phyloP scores from a whole-genome alignment of 495 filamentous ascomycete species.

The Pyronema domesticum region DNA sequence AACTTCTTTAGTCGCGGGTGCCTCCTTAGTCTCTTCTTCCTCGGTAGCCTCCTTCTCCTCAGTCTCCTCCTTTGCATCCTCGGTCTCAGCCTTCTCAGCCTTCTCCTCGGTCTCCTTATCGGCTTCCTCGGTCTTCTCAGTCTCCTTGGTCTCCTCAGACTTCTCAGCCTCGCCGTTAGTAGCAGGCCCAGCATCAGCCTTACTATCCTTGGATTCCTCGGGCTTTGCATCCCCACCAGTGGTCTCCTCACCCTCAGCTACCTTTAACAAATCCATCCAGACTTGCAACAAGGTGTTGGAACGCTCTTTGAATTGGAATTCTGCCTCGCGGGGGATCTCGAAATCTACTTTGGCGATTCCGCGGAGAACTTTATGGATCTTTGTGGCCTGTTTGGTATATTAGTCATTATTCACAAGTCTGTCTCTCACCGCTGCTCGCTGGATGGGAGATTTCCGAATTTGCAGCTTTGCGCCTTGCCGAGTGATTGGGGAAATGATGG shows the following conservation, averaged over 20 bases:
- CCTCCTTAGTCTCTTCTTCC: neutral
- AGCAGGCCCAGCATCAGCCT: constrained; percentile 6
- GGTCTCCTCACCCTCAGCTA: constrained; percentile 25
- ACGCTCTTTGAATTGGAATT: constrained; percentile 48
- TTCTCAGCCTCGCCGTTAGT: constrained; percentile 1
- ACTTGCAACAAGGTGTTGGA: constrained; percentile 28
- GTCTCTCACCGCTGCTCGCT: neutral
- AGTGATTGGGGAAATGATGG: neutral
- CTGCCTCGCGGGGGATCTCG: constrained; percentile 47
- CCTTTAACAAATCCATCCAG: constrained; percentile 27
- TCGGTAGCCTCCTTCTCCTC: constrained; percentile 10
- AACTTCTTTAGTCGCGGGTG: constrained; percentile 11
- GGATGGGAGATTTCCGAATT: too few relatives aligned
- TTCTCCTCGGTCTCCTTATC: neutral
- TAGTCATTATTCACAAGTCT: constrained; percentile 2
- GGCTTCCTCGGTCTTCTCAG: neutral
- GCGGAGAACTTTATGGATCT: constrained; percentile 60
- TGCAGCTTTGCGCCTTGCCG: neutral
- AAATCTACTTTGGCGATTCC: constrained; percentile 45
- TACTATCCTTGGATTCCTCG: constrained; percentile 13
- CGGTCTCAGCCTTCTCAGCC: constrained; percentile 2
- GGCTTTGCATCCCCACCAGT: constrained; percentile 8
- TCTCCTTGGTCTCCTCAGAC: neutral
- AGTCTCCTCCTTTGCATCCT: constrained; percentile 3
- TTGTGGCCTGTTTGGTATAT: constrained; percentile 38